Evolutionary conservation across 1,284 basidiomycete genomes (phyloP).

Genomic region (Blastosporella zonata): DNA sequence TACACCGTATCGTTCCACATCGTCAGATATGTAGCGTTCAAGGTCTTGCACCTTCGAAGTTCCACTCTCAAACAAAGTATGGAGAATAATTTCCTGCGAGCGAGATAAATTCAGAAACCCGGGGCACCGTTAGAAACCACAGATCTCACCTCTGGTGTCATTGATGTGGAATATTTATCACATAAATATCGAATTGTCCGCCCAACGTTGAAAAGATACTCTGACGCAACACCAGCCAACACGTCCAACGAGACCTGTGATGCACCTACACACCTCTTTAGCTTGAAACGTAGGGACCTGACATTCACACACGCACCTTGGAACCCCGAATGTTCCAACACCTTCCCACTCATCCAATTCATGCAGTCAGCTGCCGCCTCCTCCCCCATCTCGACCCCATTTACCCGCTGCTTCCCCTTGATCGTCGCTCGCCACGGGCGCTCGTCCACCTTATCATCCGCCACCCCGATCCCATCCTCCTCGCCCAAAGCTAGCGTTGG

Average conservation of each 20-base stretch:
- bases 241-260: conserved; percentile 76
- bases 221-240: conserved; percentile 74
- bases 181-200: conserved; percentile 78
- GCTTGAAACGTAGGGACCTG: neutral
- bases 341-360: conserved; percentile 67
- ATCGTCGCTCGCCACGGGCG: conserved; percentile 48
- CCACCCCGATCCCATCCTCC: conserved; percentile 32
- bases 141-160: conserved; percentile 75
- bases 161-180: conserved; percentile 77
- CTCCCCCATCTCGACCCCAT: conserved; percentile 48
- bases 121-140: conserved; percentile 7
- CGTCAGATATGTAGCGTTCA: conserved; percentile 86
- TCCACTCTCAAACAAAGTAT: conserved; percentile 87
- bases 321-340: conserved; percentile 86
- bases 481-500: conserved; percentile 24
- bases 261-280: conserved; percentile 41
- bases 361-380: conserved; percentile 58
- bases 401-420: conserved; percentile 28
- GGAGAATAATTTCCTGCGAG: conserved; percentile 83
- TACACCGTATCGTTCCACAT: conserved; percentile 79
- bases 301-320: conserved; percentile 57
- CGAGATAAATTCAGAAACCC: neutral
- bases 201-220: conserved; percentile 86
- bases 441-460: conserved; percentile 56
- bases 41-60: conserved; percentile 73